phyloP scores from a whole-genome alignment of 495 filamentous ascomycete genomes.

The Parathielavia hyrcaniae region DNA sequence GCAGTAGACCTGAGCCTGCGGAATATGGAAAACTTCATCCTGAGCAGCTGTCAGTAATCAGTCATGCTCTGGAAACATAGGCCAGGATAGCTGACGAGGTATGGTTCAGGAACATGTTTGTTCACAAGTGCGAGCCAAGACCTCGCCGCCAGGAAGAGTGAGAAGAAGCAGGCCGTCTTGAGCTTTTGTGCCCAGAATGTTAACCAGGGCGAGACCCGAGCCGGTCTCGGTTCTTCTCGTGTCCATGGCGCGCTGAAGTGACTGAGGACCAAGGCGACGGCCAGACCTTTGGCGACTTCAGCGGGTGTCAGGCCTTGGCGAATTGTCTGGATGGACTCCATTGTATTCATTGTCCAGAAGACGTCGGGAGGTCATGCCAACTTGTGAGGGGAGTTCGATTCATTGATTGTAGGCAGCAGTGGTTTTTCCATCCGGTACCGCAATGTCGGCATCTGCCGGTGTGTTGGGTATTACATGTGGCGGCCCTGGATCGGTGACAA shows the following conservation, averaged over 20 bases:
- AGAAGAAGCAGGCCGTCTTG: constrained; percentile 10
- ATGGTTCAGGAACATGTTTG: constrained; percentile 64
- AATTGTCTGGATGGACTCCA: constrained; percentile 17
- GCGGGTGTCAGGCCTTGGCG: constrained; percentile 1
- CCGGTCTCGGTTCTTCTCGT: background rate
- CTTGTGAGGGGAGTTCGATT: too few relatives aligned
- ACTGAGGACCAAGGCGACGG: constrained; percentile 10
- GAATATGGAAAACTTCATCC: constrained; percentile 95
- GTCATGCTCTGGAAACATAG: background rate
- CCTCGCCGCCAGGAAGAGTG: constrained; percentile 18
- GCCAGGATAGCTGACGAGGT: constrained; percentile 52
- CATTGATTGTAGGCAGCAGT: too few relatives aligned
- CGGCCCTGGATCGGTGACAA: too few relatives aligned
- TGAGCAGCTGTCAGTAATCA: constrained; percentile 28
- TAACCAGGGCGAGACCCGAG: background rate
- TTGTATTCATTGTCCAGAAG: constrained; percentile 4
- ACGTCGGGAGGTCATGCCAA: constrained; percentile 11
- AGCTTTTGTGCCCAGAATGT: background rate
- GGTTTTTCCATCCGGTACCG: too few relatives aligned
- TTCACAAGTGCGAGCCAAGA: constrained; percentile 39
- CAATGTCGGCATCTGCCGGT: too few relatives aligned
- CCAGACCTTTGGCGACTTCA: constrained; percentile 19
- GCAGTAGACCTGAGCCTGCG: constrained; percentile 86
- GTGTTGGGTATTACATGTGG: too few relatives aligned
- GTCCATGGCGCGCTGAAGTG: background rate